A percentile compares a stretch with the other conserved stretches of the same genome.
These are phyloP conservation scores for Chaetomium cochliodes DNA, from an alignment of 495 filamentous ascomycete species.

Conservation along the genomic window DNA sequence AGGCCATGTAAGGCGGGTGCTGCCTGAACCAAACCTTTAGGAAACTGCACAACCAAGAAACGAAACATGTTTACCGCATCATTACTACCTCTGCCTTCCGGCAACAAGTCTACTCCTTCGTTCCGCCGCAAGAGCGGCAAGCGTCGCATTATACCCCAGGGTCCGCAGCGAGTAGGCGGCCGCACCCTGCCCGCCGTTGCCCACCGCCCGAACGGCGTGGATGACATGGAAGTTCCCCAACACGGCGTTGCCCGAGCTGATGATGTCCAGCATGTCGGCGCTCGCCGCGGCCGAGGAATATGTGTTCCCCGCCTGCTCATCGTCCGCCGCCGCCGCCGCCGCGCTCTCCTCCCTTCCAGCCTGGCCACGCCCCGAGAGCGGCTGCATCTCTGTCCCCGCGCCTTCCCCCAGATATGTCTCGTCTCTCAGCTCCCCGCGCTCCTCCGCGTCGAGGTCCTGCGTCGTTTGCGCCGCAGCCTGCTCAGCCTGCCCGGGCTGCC, in stretches of 20 bases:
- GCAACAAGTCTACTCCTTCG: constrained; percentile 41
- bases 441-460: constrained; percentile 79
- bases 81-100: constrained; percentile 23
- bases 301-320: constrained; percentile 48
- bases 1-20: background rate
- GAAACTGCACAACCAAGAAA: background rate
- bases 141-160: constrained; percentile 49
- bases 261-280: constrained; percentile 52
- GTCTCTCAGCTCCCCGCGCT: constrained; percentile 66
- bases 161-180: constrained; percentile 52
- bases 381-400: constrained; percentile 53
- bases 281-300: constrained; percentile 44
- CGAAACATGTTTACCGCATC: background rate
- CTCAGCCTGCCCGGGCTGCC: background rate
- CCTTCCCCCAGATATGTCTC: constrained; percentile 39
- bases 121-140: constrained; percentile 47
- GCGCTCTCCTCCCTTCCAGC: constrained; percentile 22
- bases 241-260: constrained; percentile 66
- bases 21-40: constrained; percentile 5
- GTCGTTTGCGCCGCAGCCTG: constrained; percentile 28
- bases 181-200: constrained; percentile 52
- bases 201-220: constrained; percentile 64
- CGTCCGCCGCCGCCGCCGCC: constrained; percentile 28
- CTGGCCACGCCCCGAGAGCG: constrained; percentile 27
- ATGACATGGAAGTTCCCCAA: constrained; percentile 69